Percentiles rank a stretch among this genome's conserved stretches.
Conservation (phyloP, 179 eudicot genomes). For the Pouteria campechiana region DNA sequence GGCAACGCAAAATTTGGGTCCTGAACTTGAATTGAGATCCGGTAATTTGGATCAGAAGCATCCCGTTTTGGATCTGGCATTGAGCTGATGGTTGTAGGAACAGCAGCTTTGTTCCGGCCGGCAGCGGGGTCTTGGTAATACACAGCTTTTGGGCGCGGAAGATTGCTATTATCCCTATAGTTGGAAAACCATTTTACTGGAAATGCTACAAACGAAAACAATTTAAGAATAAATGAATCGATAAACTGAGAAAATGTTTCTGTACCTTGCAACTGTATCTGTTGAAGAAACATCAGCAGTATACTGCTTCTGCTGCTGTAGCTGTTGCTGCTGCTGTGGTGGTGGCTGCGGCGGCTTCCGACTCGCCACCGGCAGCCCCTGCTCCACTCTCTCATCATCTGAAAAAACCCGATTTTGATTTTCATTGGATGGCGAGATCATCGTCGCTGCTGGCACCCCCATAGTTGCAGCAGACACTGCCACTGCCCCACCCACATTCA, state of each 20-base stretch:
- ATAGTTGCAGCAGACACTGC: constrained; percentile 5
- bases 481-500: constrained; percentile 11
- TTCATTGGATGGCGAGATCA: too few species aligned
- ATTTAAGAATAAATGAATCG: constrained; percentile 14
- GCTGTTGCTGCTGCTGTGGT: constrained; percentile 9
- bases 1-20: constrained; percentile 45
- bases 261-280: constrained; percentile 73
- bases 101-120: constrained; percentile 29
- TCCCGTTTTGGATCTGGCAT: constrained; percentile 29
- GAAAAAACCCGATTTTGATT: constrained; percentile 29
- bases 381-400: constrained; percentile 75
- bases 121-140: constrained; percentile 40
- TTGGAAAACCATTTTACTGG: constrained; percentile 19
- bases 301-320: constrained; percentile 21
- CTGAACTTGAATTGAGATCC: constrained; percentile 41
- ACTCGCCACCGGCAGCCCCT: constrained; percentile 30
- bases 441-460: constrained; percentile 9
- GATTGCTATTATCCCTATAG: too few species aligned
- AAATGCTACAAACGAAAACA: not conserved
- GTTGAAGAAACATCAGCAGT: constrained; percentile 55
- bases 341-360: constrained; percentile 17
- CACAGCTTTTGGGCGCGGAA: constrained; percentile 37
- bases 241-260: constrained; percentile 11
- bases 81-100: constrained; percentile 13
- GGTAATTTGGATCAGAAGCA: constrained; percentile 24